Percentiles rank a stretch among this genome's conserved stretches.
phyloP scores from a whole-genome alignment of 768 basidiomycete genomes.

The Pulveroboletus sp. region DNA sequence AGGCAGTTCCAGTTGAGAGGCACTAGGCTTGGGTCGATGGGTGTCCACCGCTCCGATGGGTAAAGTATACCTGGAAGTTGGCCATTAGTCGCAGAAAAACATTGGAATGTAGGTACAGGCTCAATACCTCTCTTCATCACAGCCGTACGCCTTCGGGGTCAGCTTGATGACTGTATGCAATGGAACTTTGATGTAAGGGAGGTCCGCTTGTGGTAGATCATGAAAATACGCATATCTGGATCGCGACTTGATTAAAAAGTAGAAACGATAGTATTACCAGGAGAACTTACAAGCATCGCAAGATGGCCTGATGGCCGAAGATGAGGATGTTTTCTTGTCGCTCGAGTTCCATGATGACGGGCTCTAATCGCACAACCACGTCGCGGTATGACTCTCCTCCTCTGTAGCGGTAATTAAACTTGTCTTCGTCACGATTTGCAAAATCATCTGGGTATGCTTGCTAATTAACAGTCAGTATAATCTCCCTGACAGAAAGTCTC shows the following conservation, averaged over 20 bases:
- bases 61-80: constrained; percentile 61
- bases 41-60: constrained; percentile 95
- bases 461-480: constrained; percentile 34
- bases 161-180: constrained; percentile 97
- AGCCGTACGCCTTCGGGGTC: constrained; percentile 97
- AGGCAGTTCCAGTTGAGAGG: constrained; percentile 18
- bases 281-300: constrained; percentile 64
- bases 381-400: constrained; percentile 98
- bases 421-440: constrained; percentile 96
- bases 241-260: background rate
- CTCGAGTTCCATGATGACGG: constrained; percentile 99
- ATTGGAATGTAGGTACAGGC: background rate
- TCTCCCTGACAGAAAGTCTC: background rate
- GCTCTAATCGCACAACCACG: constrained; percentile 91
- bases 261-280: background rate
- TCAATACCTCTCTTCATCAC: constrained; percentile 86
- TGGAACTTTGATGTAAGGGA: constrained; percentile 97
- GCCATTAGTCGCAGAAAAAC: background rate
- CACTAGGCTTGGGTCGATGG: constrained; percentile 59
- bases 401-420: constrained; percentile 98
- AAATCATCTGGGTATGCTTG: constrained; percentile 97
- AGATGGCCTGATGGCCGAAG: constrained; percentile 91
- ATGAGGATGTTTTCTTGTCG: constrained; percentile 96
- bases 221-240: constrained; percentile 95
- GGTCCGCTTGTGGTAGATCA: constrained; percentile 82